phyloP scores from a whole-genome alignment of 805 yeast genomes.

The Wickerhamomyces rabaulensis region DNA sequence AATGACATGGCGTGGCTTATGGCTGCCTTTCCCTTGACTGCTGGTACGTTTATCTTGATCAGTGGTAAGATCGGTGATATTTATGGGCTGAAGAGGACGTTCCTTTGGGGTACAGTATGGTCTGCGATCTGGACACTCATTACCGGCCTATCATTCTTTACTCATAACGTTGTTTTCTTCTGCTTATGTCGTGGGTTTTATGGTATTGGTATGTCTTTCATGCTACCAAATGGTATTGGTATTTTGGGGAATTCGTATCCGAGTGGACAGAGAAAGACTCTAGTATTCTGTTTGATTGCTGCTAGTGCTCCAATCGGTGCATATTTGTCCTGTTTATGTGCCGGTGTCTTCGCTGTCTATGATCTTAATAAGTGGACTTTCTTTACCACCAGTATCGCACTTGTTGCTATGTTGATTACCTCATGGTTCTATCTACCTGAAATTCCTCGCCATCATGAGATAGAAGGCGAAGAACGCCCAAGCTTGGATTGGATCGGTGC shows the following conservation, averaged over 20 bases:
- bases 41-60: conserved; percentile 66
- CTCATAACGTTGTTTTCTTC: conserved; percentile 44
- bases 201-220: conserved; percentile 57
- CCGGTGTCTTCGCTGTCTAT: conserved; percentile 40
- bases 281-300: conserved; percentile 50
- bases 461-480: conserved; percentile 8
- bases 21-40: conserved; percentile 66
- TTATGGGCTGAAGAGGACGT: conserved; percentile 54
- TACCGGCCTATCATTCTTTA: conserved; percentile 51
- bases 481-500: conserved; percentile 52
- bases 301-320: conserved; percentile 62
- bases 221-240: conserved; percentile 57
- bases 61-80: conserved; percentile 72
- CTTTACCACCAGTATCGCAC: conserved; percentile 31
- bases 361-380: conserved; percentile 49
- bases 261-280: conserved; percentile 42
- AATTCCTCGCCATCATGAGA: conserved; percentile 10
- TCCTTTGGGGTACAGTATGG: conserved; percentile 53
- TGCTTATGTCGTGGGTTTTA: conserved; percentile 51
- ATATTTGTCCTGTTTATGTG: conserved; percentile 44
- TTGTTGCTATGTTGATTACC: conserved; percentile 21
- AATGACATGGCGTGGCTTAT: conserved; percentile 52
- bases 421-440: conserved; percentile 32
- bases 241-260: conserved; percentile 43
- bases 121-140: conserved; percentile 52